Evolutionary conservation across 2,329 filamentous ascomycete species (phyloP), one percentile per base, ranked within the genome.

Genomic region (Exophiala oligosperma): DNA sequence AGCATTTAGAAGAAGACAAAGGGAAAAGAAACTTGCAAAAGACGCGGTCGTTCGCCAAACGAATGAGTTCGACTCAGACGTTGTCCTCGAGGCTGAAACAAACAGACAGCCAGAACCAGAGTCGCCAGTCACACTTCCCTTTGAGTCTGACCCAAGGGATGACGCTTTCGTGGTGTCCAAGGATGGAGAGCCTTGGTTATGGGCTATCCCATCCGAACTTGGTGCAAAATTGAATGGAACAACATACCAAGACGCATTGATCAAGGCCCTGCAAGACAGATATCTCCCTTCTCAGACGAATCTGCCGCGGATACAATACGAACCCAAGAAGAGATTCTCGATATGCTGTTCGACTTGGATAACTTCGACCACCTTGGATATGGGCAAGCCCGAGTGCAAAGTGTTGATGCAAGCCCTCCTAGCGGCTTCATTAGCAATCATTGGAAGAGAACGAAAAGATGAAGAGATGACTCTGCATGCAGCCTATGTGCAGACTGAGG

Each of bases 1-100:
- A 29, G 61, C 61, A 7, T 63, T 63, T 52, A 47, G 61, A 41
- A 46, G 52, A 23, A 54, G 61, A 9, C 58, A 61, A 43, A 63
- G 60, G 38, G 61, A 63, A 28, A 63, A 63, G 49, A 57, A 53
- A 28, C 48, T 58, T 24, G 47, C 54, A 44, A 47, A 55, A 8
- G 38, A 56, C 14, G 43, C 47, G 49, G 14, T 12, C 11, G 14
- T 7, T 37, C 49, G 14, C 24, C 47, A 12, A 12, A 35, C 28
- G 49, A 37, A 29, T 41, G 23, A 26, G n/a, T 3, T 17, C 23
- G n/a, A 24, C 46, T 48, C 46, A 29, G 17, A 48, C 2, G 8
- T 12, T 9, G 23, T 48, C 9, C 8, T 4, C n/a, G 23, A 48
- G 46, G 46, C 24, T 29, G 46, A 48, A 48, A 12, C 24, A 9